Conservation (phyloP, 306 rosid genomes). For the Quercus alba region DNA sequence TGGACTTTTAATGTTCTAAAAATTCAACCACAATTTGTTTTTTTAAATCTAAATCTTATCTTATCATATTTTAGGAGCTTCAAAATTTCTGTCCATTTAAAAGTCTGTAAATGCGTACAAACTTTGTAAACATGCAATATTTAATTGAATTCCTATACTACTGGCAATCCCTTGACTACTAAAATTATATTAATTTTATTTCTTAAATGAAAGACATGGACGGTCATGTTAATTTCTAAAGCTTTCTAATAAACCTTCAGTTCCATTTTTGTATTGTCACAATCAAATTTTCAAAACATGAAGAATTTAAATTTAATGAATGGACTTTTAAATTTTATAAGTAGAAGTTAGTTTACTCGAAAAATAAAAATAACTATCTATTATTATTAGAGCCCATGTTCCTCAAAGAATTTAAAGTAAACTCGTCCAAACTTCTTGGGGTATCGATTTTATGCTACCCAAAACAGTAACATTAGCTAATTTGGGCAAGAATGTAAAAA, state of each 20-base stretch:
- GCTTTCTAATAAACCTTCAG: not conserved
- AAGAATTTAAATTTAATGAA: not conserved
- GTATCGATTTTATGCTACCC: not conserved
- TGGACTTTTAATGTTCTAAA: not conserved
- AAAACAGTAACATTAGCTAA: not conserved
- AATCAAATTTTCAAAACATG: not conserved
- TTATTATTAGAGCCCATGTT: not conserved
- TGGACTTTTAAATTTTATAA: not conserved
- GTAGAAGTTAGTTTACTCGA: not conserved
- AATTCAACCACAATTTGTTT: not conserved
- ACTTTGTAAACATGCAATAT: not conserved
- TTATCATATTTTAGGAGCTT: too few relatives aligned
- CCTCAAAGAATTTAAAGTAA: not conserved
- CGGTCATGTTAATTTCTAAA: too few relatives aligned
- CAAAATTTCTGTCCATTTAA: not conserved
- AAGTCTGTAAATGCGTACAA: not conserved
- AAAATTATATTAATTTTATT: too few relatives aligned
- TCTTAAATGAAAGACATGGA: too few relatives aligned
- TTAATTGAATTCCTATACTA: too few relatives aligned
- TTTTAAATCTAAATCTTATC: not conserved
- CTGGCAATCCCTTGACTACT: too few relatives aligned
- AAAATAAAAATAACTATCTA: not conserved
- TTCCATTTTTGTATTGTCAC: not conserved
- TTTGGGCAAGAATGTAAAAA: not conserved
- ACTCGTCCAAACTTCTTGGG: not conserved